Evolutionary conservation across 192 early-diverging fungal species (phyloP).

Genomic region (Piromyces sp.): DNA sequence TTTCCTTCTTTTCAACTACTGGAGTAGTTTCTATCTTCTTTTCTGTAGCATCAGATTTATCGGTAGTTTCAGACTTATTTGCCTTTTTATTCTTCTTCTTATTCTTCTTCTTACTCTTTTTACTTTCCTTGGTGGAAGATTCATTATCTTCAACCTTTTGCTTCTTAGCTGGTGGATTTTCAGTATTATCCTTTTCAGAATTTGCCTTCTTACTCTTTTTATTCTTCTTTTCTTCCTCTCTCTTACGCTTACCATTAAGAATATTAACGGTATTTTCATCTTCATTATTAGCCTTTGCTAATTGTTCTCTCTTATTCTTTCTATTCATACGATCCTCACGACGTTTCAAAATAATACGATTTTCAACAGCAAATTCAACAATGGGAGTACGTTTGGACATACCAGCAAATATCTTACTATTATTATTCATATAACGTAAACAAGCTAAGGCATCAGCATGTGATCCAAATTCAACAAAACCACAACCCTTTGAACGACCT

Average conservation of each 20-base stretch:
- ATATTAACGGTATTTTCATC: neutral
- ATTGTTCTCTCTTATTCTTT: neutral
- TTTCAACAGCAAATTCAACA: slow-evolving; percentile 86
- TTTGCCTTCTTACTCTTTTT: neutral
- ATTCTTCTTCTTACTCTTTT: neutral
- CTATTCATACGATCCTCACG: slow-evolving; percentile 22
- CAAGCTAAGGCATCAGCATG: slow-evolving; percentile 87
- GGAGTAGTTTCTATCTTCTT: neutral
- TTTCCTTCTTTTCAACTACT: neutral
- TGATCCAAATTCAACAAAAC: slow-evolving; percentile 75
- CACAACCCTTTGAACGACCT: slow-evolving; percentile 66
- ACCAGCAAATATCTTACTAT: slow-evolving; percentile 11
- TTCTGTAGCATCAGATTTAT: neutral
- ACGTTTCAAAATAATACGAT: slow-evolving; percentile 56
- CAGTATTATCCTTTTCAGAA: neutral
- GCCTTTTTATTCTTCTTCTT: neutral
- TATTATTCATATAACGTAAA: slow-evolving; percentile 79
- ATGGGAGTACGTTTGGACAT: slow-evolving; percentile 49
- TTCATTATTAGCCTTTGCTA: neutral
- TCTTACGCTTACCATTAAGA: neutral
- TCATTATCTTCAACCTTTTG: neutral
- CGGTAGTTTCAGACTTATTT: neutral
- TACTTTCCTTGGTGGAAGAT: neutral
- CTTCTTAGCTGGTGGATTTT: neutral
- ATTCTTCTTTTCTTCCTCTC: neutral